Evolutionary conservation across 2,329 filamentous ascomycete species (phyloP).

Genomic region (Neophaeococcomyces aloes): DNA sequence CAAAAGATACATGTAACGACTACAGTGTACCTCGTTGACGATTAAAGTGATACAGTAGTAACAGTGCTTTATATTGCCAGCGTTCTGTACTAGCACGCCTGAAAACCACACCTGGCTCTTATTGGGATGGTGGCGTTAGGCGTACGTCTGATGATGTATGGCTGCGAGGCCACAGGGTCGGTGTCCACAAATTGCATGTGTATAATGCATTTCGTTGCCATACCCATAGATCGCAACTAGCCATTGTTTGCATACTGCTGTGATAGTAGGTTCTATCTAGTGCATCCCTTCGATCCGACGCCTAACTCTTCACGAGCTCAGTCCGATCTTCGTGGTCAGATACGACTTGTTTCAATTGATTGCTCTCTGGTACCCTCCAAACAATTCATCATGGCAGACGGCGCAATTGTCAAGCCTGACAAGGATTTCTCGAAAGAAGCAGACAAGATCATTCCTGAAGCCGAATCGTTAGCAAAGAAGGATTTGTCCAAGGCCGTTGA

Average conservation of each 20-base stretch:
- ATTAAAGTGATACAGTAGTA: no score
- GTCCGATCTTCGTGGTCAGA: no score
- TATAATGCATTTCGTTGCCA: neutral
- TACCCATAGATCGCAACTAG: neutral
- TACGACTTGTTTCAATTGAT: no score
- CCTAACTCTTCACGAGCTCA: no score
- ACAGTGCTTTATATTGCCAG: no score
- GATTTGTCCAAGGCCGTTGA: constrained; percentile 83
- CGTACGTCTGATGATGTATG: constrained; percentile 2
- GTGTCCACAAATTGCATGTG: neutral
- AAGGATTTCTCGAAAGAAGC: constrained; percentile 98
- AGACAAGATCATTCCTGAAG: constrained; percentile 82
- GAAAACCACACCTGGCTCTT: no score
- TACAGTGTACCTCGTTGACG: no score
- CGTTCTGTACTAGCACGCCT: neutral
- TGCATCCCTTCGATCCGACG: neutral
- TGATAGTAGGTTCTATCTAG: no score
- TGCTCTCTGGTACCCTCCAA: no score
- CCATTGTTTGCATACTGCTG: no score
- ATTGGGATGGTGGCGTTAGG: neutral
- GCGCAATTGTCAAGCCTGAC: constrained; percentile 74
- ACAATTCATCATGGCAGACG: constrained; percentile 62
- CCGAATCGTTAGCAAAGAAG: constrained; percentile 70
- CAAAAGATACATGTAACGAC: no score
- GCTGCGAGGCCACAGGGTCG: neutral